A percentile compares a stretch with the other conserved stretches of the same genome.
Evolutionary conservation across 495 filamentous ascomycete species (phyloP).

Genomic region (Glonium stellatum): DNA sequence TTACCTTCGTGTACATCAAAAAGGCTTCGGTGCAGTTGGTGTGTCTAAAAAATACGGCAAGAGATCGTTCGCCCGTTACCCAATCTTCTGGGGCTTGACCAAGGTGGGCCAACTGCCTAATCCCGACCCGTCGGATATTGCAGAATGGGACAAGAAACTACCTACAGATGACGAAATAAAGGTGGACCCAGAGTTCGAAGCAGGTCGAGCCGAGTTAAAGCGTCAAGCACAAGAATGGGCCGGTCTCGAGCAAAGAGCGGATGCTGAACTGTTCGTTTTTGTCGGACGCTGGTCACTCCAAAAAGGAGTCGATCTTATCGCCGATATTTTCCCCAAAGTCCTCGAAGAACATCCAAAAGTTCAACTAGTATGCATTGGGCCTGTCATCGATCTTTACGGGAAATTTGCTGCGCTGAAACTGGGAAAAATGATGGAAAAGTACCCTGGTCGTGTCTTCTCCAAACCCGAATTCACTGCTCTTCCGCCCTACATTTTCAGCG

Average conservation of each 20-base stretch:
- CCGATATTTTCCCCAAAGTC: constrained; percentile 66
- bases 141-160: constrained; percentile 54
- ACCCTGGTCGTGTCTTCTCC: constrained; percentile 69
- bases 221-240: constrained; percentile 74
- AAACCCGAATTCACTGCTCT: constrained; percentile 71
- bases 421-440: constrained; percentile 62
- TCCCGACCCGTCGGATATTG: constrained; percentile 69
- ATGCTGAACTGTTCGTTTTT: constrained; percentile 70
- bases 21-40: constrained; percentile 68
- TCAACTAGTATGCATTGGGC: constrained; percentile 65
- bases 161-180: constrained; percentile 46
- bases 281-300: constrained; percentile 76
- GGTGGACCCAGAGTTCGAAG: constrained; percentile 54
- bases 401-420: constrained; percentile 71
- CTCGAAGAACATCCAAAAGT: constrained; percentile 60
- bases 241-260: constrained; percentile 55
- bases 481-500: constrained; percentile 69
- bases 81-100: constrained; percentile 69
- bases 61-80: constrained; percentile 65
- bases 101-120: constrained; percentile 67
- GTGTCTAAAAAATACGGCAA: constrained; percentile 72
- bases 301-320: constrained; percentile 72
- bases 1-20: constrained; percentile 67
- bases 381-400: constrained; percentile 71
- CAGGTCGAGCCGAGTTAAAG: constrained; percentile 49